Percentiles rank a stretch among this genome's conserved stretches.
Evolutionary conservation across 1,284 basidiomycete species (phyloP).

Genomic region (Ganoderma sp.): DNA sequence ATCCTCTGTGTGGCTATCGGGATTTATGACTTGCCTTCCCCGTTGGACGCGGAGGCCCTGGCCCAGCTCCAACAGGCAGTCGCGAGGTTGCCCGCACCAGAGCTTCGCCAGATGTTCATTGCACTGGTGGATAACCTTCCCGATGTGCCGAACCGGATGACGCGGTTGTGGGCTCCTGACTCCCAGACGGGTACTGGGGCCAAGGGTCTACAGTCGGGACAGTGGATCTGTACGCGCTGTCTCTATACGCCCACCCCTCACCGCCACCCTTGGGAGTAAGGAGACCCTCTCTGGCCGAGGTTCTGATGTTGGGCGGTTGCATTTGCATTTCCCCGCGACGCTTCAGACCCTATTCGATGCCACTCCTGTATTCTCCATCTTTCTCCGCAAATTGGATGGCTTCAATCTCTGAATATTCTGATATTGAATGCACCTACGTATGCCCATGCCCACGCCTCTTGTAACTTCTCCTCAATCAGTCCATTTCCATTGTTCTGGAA

Average conservation of each 20-base stretch:
- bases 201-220: not conserved
- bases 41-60: not conserved
- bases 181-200: not conserved
- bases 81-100: not conserved
- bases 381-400: no score
- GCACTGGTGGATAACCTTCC: not conserved
- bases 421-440: not conserved
- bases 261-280: not conserved
- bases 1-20: slow-evolving; percentile 3
- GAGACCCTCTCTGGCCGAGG: not conserved
- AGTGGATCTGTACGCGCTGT: not conserved
- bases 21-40: not conserved
- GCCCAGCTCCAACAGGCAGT: not conserved
- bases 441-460: not conserved
- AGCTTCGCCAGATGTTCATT: not conserved
- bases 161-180: not conserved
- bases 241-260: not conserved
- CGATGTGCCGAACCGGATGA: not conserved
- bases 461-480: not conserved
- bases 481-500: not conserved
- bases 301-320: not conserved
- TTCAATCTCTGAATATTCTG: not conserved
- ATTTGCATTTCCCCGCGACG: no score
- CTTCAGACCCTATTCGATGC: no score
- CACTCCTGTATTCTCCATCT: no score